phyloP scores from a whole-genome alignment of 2,329 filamentous ascomycete genomes.

The Didymella lethalis region DNA sequence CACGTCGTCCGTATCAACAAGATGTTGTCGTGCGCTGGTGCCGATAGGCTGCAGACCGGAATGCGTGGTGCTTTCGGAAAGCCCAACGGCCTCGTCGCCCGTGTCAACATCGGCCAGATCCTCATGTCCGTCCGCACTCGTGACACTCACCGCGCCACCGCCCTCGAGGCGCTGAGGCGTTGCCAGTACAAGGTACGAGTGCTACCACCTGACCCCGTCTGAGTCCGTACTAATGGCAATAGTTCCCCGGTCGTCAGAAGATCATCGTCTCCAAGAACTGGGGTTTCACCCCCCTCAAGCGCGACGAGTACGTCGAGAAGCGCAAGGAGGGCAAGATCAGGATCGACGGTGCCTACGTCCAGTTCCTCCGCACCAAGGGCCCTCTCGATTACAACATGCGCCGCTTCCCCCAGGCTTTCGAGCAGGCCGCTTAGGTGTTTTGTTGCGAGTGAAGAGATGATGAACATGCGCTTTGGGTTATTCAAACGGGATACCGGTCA shows the following conservation, averaged over 20 bases:
- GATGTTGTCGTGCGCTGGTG: constrained; percentile 99
- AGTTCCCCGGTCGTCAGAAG: constrained; percentile 99
- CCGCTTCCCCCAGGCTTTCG: constrained; percentile 94
- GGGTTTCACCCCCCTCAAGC: constrained; percentile 98
- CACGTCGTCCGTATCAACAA: constrained; percentile 99
- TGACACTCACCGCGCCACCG: constrained; percentile 89
- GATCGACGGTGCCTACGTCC: constrained; percentile 98
- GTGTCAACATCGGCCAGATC: constrained; percentile 99
- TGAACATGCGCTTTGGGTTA: constrained; percentile 42
- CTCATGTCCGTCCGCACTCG: constrained; percentile 96
- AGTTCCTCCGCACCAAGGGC: constrained; percentile 97
- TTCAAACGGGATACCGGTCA: constrained; percentile 48
- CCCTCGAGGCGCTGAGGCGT: constrained; percentile 98
- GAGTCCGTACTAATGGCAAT: constrained; percentile 3
- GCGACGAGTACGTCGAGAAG: constrained; percentile 96
- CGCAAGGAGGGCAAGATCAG: constrained; percentile 93
- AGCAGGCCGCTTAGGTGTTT: constrained; percentile 46
- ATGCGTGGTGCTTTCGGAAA: constrained; percentile 99
- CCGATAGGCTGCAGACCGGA: constrained; percentile 99
- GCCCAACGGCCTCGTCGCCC: constrained; percentile 97
- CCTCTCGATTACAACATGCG: constrained; percentile 84
- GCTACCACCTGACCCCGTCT: neutral
- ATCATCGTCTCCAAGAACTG: constrained; percentile 99
- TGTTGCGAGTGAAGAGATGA: constrained; percentile 35
- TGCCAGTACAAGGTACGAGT: constrained; percentile 89